Conservation (phyloP, 2,329 filamentous ascomycete genomes). For the Exserohilum rostratum region DNA sequence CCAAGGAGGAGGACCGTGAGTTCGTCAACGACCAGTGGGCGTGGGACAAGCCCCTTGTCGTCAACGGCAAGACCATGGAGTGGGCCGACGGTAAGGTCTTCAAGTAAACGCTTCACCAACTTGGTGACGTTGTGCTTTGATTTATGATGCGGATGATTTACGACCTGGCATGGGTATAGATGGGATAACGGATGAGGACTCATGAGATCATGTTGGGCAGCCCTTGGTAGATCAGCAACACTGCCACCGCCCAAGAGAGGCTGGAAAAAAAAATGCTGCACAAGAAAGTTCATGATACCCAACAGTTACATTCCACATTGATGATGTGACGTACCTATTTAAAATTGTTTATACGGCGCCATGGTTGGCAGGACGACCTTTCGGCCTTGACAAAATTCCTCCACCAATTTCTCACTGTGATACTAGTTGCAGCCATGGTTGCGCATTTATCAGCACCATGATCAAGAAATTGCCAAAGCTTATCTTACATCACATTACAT, state of each 20-base stretch:
- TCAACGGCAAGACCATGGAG: conserved; percentile 86
- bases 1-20: conserved; percentile 81
- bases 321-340: conserved; percentile 1
- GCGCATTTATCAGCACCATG: not conserved
- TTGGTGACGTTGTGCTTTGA: conserved; percentile 22
- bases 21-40: conserved; percentile 88
- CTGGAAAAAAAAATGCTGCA: conserved; percentile 38
- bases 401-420: not conserved
- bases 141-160: conserved; percentile 46
- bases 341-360: not conserved
- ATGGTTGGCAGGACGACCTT: not conserved
- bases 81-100: conserved; percentile 96
- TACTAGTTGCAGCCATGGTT: too few relatives aligned
- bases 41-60: conserved; percentile 83
- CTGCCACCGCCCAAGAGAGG: conserved; percentile 33
- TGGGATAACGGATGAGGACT: conserved; percentile 33
- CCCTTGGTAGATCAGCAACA: conserved; percentile 34
- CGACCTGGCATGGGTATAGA: conserved; percentile 39
- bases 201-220: conserved; percentile 32
- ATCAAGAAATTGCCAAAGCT: not conserved
- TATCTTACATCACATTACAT: conserved; percentile 1
- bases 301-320: conserved; percentile 6
- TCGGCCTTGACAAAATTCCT: not conserved
- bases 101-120: conserved; percentile 71
- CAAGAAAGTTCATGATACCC: conserved; percentile 33